Evolutionary conservation across 2,329 filamentous ascomycete genomes (phyloP).

Genomic region (Cladosporium oxysporum): DNA sequence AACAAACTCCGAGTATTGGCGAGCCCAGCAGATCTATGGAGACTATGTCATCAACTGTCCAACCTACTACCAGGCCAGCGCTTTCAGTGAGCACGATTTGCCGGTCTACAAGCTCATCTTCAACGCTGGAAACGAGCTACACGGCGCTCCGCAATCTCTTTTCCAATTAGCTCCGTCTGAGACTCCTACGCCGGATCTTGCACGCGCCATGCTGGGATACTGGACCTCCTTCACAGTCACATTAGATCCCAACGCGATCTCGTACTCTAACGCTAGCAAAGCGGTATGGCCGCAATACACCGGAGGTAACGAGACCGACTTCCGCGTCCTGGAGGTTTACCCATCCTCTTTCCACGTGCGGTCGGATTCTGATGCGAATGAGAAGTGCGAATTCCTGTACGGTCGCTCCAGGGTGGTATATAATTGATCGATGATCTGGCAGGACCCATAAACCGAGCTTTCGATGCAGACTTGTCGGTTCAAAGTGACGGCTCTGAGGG

Average conservation of each 20-base stretch:
- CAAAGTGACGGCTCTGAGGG: neutral
- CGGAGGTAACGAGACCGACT: neutral
- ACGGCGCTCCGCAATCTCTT: slow-evolving; percentile 34
- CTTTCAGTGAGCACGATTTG: slow-evolving; percentile 31
- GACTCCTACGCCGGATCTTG: slow-evolving; percentile 34
- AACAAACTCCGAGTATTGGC: slow-evolving; percentile 33
- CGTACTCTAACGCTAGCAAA: neutral
- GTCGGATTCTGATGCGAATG: neutral
- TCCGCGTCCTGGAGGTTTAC: neutral
- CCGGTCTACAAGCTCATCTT: slow-evolving; percentile 39
- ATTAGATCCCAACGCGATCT: slow-evolving; percentile 36
- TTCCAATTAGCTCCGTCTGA: slow-evolving; percentile 18
- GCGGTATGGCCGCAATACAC: neutral
- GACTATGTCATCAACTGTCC: slow-evolving; percentile 38
- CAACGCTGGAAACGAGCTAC: slow-evolving; percentile 37
- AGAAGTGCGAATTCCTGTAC: neutral
- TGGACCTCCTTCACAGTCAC: slow-evolving; percentile 37
- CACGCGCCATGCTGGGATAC: slow-evolving; percentile 37
- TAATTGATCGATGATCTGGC: neutral
- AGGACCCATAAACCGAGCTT: neutral
- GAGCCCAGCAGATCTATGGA: neutral
- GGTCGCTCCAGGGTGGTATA: neutral
- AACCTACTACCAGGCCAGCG: slow-evolving; percentile 33
- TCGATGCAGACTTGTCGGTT: neutral
- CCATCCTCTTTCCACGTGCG: neutral